phyloP scores from a whole-genome alignment of 768 basidiomycete species.

The Cystobasidiopsis lactophilus region DNA sequence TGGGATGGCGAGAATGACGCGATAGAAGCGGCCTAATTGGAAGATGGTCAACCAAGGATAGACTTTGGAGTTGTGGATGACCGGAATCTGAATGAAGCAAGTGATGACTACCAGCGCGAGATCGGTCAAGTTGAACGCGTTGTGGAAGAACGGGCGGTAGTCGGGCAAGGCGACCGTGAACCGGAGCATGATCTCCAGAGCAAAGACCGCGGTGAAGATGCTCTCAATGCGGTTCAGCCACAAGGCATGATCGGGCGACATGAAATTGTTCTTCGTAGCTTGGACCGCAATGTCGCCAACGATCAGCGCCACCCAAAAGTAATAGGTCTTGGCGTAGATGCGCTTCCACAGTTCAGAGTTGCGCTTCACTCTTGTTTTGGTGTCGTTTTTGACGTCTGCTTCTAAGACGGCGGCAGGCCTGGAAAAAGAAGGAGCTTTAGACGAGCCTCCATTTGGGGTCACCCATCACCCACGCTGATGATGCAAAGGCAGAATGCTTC shows the following conservation, averaged over 20 bases:
- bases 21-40: slow-evolving; percentile 66
- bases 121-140: slow-evolving; percentile 48
- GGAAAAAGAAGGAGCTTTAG: neutral
- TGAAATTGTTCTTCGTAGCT: slow-evolving; percentile 36
- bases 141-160: slow-evolving; percentile 52
- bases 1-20: slow-evolving; percentile 72
- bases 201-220: slow-evolving; percentile 58
- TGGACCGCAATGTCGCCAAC: slow-evolving; percentile 49
- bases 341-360: neutral
- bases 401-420: neutral
- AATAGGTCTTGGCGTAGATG: slow-evolving; percentile 28
- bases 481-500: slow-evolving; percentile 70
- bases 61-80: slow-evolving; percentile 37
- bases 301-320: slow-evolving; percentile 56
- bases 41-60: slow-evolving; percentile 84
- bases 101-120: slow-evolving; percentile 48
- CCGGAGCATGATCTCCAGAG: slow-evolving; percentile 63
- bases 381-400: neutral
- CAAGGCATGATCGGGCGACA: neutral
- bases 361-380: neutral
- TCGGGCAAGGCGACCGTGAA: slow-evolving; percentile 49
- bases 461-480: neutral
- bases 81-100: slow-evolving; percentile 65
- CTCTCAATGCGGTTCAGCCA: slow-evolving; percentile 38
- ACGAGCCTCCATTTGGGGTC: neutral